Conservation (phyloP, 177 flowering plant genomes). For the Vitis hybrid region DNA sequence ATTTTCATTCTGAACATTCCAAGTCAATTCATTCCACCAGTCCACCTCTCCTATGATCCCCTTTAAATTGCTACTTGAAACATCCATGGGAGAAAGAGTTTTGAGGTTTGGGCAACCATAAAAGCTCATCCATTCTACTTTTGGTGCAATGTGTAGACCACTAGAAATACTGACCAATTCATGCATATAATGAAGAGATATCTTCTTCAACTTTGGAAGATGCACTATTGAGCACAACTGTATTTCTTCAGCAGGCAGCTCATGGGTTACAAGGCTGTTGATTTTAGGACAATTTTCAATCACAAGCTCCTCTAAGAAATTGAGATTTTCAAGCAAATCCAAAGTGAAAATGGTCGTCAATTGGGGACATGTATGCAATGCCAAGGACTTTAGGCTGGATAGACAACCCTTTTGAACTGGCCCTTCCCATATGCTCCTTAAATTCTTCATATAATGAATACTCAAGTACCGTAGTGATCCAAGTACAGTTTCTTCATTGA, state of each 20-base stretch:
- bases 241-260: background rate
- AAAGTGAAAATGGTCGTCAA: background rate
- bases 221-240: background rate
- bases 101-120: background rate
- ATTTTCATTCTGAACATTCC: too few species aligned
- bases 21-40: too few species aligned
- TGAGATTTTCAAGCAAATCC: background rate
- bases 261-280: background rate
- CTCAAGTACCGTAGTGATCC: background rate
- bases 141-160: background rate
- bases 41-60: too few species aligned
- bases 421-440: constrained; percentile 1
- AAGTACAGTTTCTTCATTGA: background rate
- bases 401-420: constrained; percentile 1
- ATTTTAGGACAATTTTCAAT: constrained; percentile 7
- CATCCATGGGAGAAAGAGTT: too few species aligned
- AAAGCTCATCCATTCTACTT: background rate
- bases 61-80: too few species aligned
- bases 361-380: constrained; percentile 4
- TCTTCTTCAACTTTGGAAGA: background rate
- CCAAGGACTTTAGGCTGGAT: background rate
- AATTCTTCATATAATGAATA: constrained; percentile 6
- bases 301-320: background rate
- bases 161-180: constrained; percentile 1
- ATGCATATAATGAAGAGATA: constrained; percentile 6